Evolutionary conservation across 2,329 filamentous ascomycete genomes (phyloP), one percentile per base, ranked within the genome.

Genomic region (Exophiala sideris): DNA sequence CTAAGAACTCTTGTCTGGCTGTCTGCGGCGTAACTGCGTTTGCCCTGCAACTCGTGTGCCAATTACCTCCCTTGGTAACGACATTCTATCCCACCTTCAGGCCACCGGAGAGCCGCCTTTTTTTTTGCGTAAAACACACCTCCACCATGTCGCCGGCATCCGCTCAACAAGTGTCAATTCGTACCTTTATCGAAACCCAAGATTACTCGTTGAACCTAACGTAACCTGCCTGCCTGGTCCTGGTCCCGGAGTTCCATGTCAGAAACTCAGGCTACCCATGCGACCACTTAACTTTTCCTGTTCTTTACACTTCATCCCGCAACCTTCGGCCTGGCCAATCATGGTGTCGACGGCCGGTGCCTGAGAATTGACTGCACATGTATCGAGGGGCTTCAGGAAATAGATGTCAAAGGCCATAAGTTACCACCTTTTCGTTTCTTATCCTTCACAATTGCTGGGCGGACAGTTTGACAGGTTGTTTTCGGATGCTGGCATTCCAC

Each of bases 261-360:
- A 60, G 52, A 53, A 55, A 54, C 50, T 50, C 57, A 50, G 50
- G 41, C 54, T 54, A 36, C 50, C 48, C 48, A 46, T 48, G 33
- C 50, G 34, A 50, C 45, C 45, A 42, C 54, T 57, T 47, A 47
- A 52, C 52, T 42, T 46, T 45, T 42, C 44, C 54, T 46, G 48
- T 45, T 48, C 36, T 49, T 38, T 48, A 47, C 42, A 44, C 44
- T 45, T 21, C 47, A 16, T 18, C 36, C 54, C 50, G 29, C 33
- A 24, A 44, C 33, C 45, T 53, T 29, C 24, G 24, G 42, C 49
- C 57, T 53, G 49, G 20, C 54, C 54, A 57, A 57, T 60, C 57
- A 54, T 52, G 48, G 8, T n/a, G 21, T 39, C 41, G 41, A 47
- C 42, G 18, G 40, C 50, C 35, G 34, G 34, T 38, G 20, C 24